A percentile compares a stretch with the other conserved stretches of the same genome.
Conservation (phyloP, 345 rosid genomes). For the Syzygium grande region DNA sequence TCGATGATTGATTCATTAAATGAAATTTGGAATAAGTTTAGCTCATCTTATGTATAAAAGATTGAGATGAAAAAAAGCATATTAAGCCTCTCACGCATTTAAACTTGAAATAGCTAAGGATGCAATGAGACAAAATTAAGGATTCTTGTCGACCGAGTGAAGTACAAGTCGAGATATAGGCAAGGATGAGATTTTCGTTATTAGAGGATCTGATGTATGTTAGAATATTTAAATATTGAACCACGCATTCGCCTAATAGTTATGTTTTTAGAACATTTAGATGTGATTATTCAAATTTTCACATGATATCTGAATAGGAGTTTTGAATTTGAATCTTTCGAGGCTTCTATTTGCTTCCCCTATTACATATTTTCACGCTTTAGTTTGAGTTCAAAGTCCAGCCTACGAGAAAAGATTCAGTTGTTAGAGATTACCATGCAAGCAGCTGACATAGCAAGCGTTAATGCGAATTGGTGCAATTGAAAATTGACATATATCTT, state of each 20-base stretch:
- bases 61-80: not conserved
- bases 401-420: not conserved
- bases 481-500: too few species aligned
- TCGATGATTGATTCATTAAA: not conserved
- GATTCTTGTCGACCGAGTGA: not conserved
- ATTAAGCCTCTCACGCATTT: not conserved
- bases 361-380: not conserved
- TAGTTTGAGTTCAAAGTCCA: not conserved
- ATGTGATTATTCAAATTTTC: not conserved
- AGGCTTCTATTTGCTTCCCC: not conserved
- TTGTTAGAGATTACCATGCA: too few species aligned
- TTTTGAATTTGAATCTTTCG: not conserved
- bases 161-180: not conserved
- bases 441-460: too few species aligned
- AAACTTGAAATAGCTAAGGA: not conserved
- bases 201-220: rapidly evolving
- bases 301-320: rapidly evolving
- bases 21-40: not conserved
- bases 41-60: not conserved
- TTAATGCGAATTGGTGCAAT: too few species aligned
- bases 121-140: not conserved
- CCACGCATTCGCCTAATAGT: not conserved
- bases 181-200: not conserved
- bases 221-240: not conserved
- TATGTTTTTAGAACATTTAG: not conserved